Conservation (phyloP, 2,329 filamentous ascomycete genomes). For the Fusarium subglutinans region DNA sequence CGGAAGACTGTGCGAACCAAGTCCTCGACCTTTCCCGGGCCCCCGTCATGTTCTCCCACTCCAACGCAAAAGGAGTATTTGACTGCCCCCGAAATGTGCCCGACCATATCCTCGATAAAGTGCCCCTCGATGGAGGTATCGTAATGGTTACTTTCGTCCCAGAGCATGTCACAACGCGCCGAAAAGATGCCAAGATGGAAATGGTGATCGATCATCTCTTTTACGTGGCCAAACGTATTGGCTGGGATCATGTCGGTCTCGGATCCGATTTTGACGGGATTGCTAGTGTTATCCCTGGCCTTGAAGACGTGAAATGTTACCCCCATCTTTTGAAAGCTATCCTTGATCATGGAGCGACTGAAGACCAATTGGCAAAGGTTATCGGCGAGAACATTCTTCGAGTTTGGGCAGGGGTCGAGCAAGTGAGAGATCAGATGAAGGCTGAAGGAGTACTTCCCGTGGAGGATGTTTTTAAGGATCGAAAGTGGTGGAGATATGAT, state of each 20-base stretch:
- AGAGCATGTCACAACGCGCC: not conserved
- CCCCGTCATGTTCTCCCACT: slow-evolving; percentile 3
- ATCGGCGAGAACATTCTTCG: not conserved
- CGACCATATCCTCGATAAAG: not conserved
- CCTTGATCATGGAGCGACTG: not conserved
- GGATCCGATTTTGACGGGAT: slow-evolving; percentile 1
- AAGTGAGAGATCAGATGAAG: not conserved
- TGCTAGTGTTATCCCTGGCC: not conserved
- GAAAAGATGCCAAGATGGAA: not conserved
- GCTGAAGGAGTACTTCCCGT: not conserved
- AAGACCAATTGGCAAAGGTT: not conserved
- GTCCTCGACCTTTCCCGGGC: not conserved
- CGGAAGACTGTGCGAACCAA: not conserved
- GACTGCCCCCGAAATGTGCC: not conserved
- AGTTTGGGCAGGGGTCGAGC: not conserved
- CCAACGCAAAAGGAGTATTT: not conserved
- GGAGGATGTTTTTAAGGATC: not conserved
- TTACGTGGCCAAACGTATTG: not conserved
- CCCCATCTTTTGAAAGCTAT: not conserved
- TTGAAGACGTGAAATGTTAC: not conserved
- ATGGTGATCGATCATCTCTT: slow-evolving; percentile 7
- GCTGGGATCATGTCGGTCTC: not conserved
- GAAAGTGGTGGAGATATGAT: slow-evolving; percentile 17
- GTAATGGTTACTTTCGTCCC: slow-evolving; percentile 3
- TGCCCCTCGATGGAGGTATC: not conserved